These are phyloP conservation scores for Pisolithus tinctorius DNA, from an alignment of 768 basidiomycete species.

Conservation along the genomic window DNA sequence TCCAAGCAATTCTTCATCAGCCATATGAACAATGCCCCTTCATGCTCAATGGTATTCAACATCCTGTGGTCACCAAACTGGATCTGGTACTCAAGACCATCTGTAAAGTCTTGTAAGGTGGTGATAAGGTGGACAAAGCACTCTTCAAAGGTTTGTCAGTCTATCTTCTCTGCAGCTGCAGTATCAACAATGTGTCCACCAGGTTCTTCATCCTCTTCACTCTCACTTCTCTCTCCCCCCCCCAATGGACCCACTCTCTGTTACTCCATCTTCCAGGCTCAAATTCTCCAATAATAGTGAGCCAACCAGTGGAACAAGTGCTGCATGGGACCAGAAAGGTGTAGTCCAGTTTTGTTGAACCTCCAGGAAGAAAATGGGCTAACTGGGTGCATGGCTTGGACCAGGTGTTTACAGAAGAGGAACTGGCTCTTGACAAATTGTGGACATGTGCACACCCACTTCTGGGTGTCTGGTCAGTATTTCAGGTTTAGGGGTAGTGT, in stretches of 20 bases:
- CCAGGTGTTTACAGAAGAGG: constrained; percentile 17
- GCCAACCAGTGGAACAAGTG: too few relatives aligned
- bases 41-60: neutral
- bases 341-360: constrained; percentile 7
- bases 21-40: neutral
- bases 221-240: neutral
- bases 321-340: constrained; percentile 6
- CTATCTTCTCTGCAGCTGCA: neutral
- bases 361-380: constrained; percentile 14
- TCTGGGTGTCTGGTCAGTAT: constrained; percentile 2
- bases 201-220: neutral
- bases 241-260: too few relatives aligned
- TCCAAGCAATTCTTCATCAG: neutral
- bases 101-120: neutral
- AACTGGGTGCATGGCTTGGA: constrained; percentile 10
- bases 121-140: neutral
- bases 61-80: neutral
- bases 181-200: neutral
- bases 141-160: neutral
- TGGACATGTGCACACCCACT: constrained; percentile 17
- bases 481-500: too few relatives aligned
- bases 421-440: constrained; percentile 12
- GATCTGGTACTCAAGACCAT: too few relatives aligned
- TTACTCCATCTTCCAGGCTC: neutral
- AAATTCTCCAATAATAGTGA: neutral